Evolutionary conservation across 2,329 filamentous ascomycete genomes (phyloP), one percentile per base, ranked within the genome.

Genomic region (Ascochyta clinopodiicola): DNA sequence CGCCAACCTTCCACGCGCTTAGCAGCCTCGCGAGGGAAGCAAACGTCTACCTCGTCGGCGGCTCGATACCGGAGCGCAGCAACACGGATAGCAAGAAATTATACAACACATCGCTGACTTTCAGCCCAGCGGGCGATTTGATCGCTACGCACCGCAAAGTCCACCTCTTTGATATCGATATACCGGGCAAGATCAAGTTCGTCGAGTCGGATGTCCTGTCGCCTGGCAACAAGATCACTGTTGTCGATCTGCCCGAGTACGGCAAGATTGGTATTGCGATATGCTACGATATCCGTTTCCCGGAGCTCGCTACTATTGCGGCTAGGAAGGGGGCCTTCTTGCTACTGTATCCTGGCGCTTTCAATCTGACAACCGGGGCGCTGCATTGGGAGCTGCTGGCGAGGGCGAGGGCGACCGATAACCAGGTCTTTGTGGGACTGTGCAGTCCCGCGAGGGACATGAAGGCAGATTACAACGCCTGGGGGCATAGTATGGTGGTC

Each of bases 251-350:
- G 27, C 91, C 93, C 3, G 92, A 90, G 62, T 96, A 96, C 75
- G 95, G 95, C 56, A 89, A 86, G 74, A 85, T 99, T 59, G 92
- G 86, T 4, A 80, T 99, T 4, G 93, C 91, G 29, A 98, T 99
- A 73, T 99, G 95, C 84, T 99, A 99, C 79, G 95, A 99, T 77
- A 86, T 99, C 51, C 91, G 95, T 36, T 99, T 99, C 80, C 94
- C 95, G 0, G 95, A 98, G 78, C 82, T 96, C 10, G 95, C 92
- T 3, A 95, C 86, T 73, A 88, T 98, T 52, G 94, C 94, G 0
- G 91, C 94, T 19, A 84, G 95, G 29, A 87, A 87, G 63, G 92
- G 89, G n/a, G 89, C 87, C 54, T 99, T 99, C 75, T 83, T 91
- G 40, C 85, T 98, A 49, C 75, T 98, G 17, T 98, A 97, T 76